These are phyloP conservation scores for Cercospora sp. DNA, from an alignment of 2,329 filamentous ascomycete genomes.

Conservation along the genomic window DNA sequence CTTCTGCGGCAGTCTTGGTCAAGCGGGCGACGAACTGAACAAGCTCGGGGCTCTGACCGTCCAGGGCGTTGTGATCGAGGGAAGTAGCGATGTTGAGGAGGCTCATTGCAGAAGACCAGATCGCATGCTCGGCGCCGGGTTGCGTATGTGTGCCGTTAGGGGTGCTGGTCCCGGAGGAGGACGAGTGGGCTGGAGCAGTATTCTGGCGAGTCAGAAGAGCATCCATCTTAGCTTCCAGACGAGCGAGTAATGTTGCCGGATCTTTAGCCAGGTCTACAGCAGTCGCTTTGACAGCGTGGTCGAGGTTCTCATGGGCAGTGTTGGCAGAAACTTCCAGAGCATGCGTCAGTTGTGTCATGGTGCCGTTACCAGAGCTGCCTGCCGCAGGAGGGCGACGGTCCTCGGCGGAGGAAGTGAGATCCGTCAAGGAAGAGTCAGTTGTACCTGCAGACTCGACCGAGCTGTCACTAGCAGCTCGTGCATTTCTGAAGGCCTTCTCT, in stretches of 20 bases:
- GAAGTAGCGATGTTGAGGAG: constrained; percentile 19
- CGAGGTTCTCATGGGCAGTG: not conserved
- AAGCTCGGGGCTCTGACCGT: constrained; percentile 18
- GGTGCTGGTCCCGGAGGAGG: not conserved
- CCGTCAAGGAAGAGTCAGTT: constrained; percentile 5
- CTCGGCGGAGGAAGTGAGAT: not conserved
- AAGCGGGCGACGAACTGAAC: constrained; percentile 16
- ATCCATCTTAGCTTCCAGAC: constrained; percentile 22
- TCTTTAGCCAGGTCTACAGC: constrained; percentile 17
- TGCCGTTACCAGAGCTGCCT: not conserved
- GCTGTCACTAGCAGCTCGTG: constrained; percentile 2
- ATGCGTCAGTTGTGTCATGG: not conserved
- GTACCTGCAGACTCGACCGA: not conserved
- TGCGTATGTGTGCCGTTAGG: not conserved
- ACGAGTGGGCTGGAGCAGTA: not conserved
- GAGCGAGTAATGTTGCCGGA: constrained; percentile 14
- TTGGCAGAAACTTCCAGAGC: not conserved
- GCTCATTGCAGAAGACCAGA: constrained; percentile 13
- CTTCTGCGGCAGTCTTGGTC: constrained; percentile 15
- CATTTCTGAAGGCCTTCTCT: not conserved
- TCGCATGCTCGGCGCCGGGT: constrained; percentile 1
- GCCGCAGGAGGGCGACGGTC: not conserved
- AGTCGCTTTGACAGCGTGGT: constrained; percentile 1
- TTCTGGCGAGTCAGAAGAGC: constrained; percentile 6
- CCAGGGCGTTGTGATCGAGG: constrained; percentile 11